Conservation (phyloP, 1,139 yeast genomes). For the Pichia sp. region DNA sequence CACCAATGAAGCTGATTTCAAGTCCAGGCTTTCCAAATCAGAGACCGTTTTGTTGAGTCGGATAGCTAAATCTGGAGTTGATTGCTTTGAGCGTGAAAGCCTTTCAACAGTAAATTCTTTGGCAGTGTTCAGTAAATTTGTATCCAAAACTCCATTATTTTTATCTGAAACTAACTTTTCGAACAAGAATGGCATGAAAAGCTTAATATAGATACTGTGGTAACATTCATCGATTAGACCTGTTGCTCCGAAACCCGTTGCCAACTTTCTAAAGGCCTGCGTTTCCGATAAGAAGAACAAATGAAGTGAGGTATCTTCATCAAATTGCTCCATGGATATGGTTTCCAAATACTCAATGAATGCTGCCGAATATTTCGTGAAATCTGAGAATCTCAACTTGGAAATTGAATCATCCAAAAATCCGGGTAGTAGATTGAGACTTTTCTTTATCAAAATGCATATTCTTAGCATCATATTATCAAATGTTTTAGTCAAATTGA, state of each 20-base stretch:
- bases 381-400: slow-evolving; percentile 44
- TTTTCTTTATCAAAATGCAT: slow-evolving; percentile 47
- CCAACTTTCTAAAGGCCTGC: slow-evolving; percentile 63
- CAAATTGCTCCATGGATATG: slow-evolving; percentile 19
- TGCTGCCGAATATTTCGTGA: slow-evolving; percentile 38
- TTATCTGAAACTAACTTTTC: slow-evolving; percentile 7
- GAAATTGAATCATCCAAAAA: slow-evolving; percentile 54
- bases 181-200: slow-evolving; percentile 34
- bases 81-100: slow-evolving; percentile 3
- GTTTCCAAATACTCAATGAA: slow-evolving; percentile 30
- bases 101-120: slow-evolving; percentile 4
- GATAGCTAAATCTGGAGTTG: slow-evolving; percentile 5
- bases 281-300: slow-evolving; percentile 49
- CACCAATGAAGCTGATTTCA: not conserved
- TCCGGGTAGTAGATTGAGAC: slow-evolving; percentile 41
- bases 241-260: slow-evolving; percentile 80
- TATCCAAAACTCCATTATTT: not conserved
- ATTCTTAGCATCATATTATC: slow-evolving; percentile 47
- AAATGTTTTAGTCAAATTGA: slow-evolving; percentile 60
- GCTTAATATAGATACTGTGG: slow-evolving; percentile 54
- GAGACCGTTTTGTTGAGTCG: not conserved
- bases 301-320: slow-evolving; percentile 35
- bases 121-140: slow-evolving; percentile 1
- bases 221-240: slow-evolving; percentile 72
- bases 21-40: not conserved